Evolutionary conservation across 2,329 filamentous ascomycete genomes (phyloP).

Genomic region (Amauroascus niger): DNA sequence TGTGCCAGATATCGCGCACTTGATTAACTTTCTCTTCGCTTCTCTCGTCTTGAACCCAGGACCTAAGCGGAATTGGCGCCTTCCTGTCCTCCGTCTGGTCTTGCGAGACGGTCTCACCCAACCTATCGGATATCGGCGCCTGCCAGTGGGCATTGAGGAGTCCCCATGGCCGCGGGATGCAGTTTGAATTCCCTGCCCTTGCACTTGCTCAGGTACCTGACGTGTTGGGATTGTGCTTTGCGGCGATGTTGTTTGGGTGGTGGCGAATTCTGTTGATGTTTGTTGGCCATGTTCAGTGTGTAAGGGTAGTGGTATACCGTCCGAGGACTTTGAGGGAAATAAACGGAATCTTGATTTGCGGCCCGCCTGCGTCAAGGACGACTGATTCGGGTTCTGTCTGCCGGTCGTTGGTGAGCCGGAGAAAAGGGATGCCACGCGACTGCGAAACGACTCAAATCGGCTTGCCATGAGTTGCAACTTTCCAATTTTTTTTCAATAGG

Average conservation of each 20-base stretch:
- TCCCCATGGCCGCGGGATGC: background rate
- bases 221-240: background rate
- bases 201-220: background rate
- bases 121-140: background rate
- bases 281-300: background rate
- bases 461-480: background rate
- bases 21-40: constrained; percentile 42
- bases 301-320: background rate
- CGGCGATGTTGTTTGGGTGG: background rate
- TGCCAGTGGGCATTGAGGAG: background rate
- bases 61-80: constrained; percentile 16
- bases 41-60: constrained; percentile 17
- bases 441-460: constrained; percentile 3
- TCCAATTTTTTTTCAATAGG: background rate
- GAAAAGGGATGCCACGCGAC: constrained; percentile 9
- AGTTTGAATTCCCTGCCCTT: background rate
- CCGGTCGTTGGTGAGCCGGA: background rate
- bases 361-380: background rate
- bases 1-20: constrained; percentile 55
- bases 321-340: background rate
- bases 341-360: background rate
- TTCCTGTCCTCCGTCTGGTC: background rate
- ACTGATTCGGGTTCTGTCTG: background rate
- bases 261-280: background rate
- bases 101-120: constrained; percentile 8